Evolutionary conservation across 1,139 yeast genomes (phyloP).

Genomic region (Suzukiozyma palmioleophila): DNA sequence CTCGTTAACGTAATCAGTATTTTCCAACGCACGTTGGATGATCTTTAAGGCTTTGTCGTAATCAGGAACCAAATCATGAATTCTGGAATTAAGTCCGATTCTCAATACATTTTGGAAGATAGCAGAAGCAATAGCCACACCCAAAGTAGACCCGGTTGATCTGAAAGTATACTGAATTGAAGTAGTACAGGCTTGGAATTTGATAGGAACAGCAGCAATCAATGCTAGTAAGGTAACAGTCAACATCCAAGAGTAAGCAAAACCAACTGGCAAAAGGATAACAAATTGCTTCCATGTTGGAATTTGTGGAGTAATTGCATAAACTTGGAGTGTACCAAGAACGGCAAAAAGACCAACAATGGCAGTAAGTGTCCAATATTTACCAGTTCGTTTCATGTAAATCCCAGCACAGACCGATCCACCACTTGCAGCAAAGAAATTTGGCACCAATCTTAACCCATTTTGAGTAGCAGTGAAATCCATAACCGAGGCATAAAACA

Average conservation of each 20-base stretch:
- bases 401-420: conserved; percentile 70
- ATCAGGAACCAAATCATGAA: conserved; percentile 24
- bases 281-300: conserved; percentile 33
- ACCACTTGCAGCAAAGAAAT: conserved; percentile 62
- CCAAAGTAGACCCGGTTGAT: conserved; percentile 70
- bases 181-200: conserved; percentile 68
- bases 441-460: conserved; percentile 61
- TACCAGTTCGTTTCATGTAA: conserved; percentile 68
- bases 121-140: conserved; percentile 66
- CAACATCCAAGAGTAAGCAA: conserved; percentile 57
- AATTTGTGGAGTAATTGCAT: conserved; percentile 35
- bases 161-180: conserved; percentile 74
- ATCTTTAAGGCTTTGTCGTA: conserved; percentile 34
- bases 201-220: conserved; percentile 58
- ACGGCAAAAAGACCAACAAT: conserved; percentile 41
- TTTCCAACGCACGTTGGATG: conserved; percentile 49
- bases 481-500: conserved; percentile 57
- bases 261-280: conserved; percentile 44
- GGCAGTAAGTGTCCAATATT: conserved; percentile 50
- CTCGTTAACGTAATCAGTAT: conserved; percentile 48
- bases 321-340: conserved; percentile 42
- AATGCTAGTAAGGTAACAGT: conserved; percentile 65
- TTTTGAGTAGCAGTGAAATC: conserved; percentile 53
- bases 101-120: conserved; percentile 46
- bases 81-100: conserved; percentile 13